Evolutionary conservation across 2,329 filamentous ascomycete genomes (phyloP).

Genomic region (Apiospora kogelbergensis): DNA sequence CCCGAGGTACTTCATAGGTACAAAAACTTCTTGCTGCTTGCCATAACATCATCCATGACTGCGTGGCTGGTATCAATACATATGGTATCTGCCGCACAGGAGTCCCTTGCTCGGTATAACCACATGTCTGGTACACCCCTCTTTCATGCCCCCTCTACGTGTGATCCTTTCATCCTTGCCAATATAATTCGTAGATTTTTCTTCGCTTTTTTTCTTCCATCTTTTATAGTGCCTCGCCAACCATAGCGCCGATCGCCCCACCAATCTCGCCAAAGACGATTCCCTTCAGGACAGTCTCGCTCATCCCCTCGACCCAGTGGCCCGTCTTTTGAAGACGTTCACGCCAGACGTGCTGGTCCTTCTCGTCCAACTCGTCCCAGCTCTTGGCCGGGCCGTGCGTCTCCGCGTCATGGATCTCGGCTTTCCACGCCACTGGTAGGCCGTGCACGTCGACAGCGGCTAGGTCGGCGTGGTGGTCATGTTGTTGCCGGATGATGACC

Average conservation of each 20-base stretch:
- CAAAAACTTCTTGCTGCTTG: neutral
- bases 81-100: neutral
- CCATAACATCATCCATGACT: neutral
- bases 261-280: conserved; percentile 75
- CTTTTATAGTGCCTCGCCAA: conserved; percentile 39
- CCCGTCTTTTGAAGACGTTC: conserved; percentile 66
- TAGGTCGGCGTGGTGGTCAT: neutral
- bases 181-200: neutral
- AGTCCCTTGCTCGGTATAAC: neutral
- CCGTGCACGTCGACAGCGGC: conserved; percentile 24
- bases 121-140: neutral
- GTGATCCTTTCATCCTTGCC: neutral
- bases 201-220: too few species aligned
- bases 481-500: conserved; percentile 34
- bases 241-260: conserved; percentile 56
- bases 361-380: conserved; percentile 69
- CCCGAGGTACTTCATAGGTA: neutral
- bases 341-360: conserved; percentile 70
- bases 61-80: neutral
- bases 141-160: too few species aligned
- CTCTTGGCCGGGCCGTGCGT: conserved; percentile 53
- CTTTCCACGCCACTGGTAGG: conserved; percentile 32
- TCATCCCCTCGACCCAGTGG: conserved; percentile 77
- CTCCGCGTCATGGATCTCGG: conserved; percentile 47
- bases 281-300: conserved; percentile 73